These are phyloP conservation scores for Aegle marmelos DNA, from an alignment of 345 rosid genomes.

Conservation along the genomic window DNA sequence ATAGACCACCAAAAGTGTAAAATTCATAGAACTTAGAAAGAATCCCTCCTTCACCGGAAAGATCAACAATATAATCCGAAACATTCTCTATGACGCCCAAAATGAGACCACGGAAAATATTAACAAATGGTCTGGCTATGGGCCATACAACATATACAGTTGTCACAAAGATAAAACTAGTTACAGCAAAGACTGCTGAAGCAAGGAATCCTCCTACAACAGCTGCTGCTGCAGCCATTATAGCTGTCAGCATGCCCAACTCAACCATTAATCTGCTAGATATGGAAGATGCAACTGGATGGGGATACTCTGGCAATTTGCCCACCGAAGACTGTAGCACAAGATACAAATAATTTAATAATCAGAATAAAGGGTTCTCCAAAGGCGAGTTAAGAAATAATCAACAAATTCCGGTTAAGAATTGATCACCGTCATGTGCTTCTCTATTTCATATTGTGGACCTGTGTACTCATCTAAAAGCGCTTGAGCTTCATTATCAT, in stretches of 20 bases:
- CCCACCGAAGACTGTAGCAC: conserved; percentile 74
- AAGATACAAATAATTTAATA: conserved; percentile 5
- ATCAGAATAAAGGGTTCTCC: not conserved
- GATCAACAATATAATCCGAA: conserved; percentile 61
- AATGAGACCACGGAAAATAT: conserved; percentile 55
- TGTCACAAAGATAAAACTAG: conserved; percentile 66
- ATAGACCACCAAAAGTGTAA: conserved; percentile 73
- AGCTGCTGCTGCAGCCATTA: conserved; percentile 82
- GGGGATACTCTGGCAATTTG: conserved; percentile 66
- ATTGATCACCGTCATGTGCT: conserved; percentile 62
- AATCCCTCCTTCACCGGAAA: conserved; percentile 52
- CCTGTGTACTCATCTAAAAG: conserved; percentile 68
- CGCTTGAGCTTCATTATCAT: conserved; percentile 51
- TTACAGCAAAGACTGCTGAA: conserved; percentile 80
- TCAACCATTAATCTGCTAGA: conserved; percentile 96
- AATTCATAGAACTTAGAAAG: conserved; percentile 57
- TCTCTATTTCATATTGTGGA: conserved; percentile 68
- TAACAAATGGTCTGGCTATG: conserved; percentile 64
- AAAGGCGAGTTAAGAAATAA: not conserved
- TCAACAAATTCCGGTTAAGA: conserved; percentile 19
- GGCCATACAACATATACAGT: conserved; percentile 88
- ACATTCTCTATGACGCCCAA: conserved; percentile 54
- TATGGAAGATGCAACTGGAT: conserved; percentile 88
- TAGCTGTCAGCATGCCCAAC: conserved; percentile 86
- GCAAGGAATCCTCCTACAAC: conserved; percentile 87